A percentile compares a stretch with the other conserved stretches of the same genome.
These are phyloP conservation scores for Poa pratensis DNA, from an alignment of 176 grass and related monocot genomes.

Conservation along the genomic window DNA sequence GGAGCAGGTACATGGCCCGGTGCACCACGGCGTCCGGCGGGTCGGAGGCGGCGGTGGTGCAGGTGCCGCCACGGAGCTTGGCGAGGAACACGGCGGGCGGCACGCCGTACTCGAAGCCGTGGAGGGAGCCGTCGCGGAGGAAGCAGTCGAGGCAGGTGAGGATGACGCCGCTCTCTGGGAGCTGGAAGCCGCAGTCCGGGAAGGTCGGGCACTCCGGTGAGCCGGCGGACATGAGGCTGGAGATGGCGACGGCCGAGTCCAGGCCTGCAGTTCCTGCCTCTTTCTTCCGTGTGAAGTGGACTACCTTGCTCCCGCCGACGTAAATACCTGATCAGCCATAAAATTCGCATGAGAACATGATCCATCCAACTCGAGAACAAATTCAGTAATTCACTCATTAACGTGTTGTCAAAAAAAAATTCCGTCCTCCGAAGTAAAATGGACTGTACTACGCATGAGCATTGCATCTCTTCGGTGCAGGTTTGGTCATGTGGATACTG, in stretches of 20 bases:
- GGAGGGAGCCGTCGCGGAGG: constrained; percentile 61
- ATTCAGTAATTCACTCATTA: background rate
- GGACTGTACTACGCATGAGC: background rate
- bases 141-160: constrained; percentile 92
- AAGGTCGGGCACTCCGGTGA: constrained; percentile 52
- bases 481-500: constrained; percentile 36
- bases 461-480: background rate
- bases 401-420: too few relatives aligned
- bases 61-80: constrained; percentile 73
- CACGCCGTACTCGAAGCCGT: constrained; percentile 71
- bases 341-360: background rate
- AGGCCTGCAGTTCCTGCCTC: constrained; percentile 42
- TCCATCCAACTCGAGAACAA: background rate
- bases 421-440: too few relatives aligned
- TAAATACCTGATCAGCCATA: constrained; percentile 56
- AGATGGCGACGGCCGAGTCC: constrained; percentile 46
- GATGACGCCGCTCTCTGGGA: constrained; percentile 61
- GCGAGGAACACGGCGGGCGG: constrained; percentile 52
- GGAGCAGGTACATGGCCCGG: constrained; percentile 71
- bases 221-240: constrained; percentile 36
- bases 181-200: constrained; percentile 65
- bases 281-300: constrained; percentile 75
- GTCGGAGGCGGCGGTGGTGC: constrained; percentile 68
- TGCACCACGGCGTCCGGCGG: constrained; percentile 38
- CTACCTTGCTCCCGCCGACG: constrained; percentile 79